A percentile compares a stretch with the other conserved stretches of the same genome.
Conservation (phyloP, 202 grass and related monocot species). For the Setaria italica region DNA sequence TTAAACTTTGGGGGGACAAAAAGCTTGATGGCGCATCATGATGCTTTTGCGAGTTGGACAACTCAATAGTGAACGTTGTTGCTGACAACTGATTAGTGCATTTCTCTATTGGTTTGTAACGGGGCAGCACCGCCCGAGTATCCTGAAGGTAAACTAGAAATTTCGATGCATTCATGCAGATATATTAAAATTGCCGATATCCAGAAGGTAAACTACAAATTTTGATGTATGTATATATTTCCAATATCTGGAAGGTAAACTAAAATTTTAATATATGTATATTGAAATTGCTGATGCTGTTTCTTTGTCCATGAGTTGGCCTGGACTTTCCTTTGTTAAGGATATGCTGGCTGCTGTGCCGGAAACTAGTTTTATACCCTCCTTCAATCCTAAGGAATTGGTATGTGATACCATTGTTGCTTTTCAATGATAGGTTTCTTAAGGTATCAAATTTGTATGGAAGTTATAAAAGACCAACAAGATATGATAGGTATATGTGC, state of each 20-base stretch:
- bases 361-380: neutral
- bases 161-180: neutral
- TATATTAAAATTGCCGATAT: neutral
- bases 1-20: neutral
- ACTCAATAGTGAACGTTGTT: neutral
- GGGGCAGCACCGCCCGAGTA: neutral
- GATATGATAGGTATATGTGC: neutral
- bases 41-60: neutral
- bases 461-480: slow-evolving; percentile 21
- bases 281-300: neutral
- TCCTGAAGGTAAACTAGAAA: neutral
- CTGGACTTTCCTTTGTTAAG: neutral
- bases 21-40: neutral
- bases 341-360: neutral
- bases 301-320: neutral
- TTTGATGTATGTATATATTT: too few species aligned
- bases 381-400: neutral
- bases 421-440: slow-evolving; percentile 8
- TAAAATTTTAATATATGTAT: neutral
- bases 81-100: neutral
- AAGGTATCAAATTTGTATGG: slow-evolving; percentile 10
- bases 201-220: too few species aligned
- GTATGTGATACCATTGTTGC: neutral
- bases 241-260: neutral
- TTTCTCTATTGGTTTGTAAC: slow-evolving; percentile 1